Evolutionary conservation across 106 monocot species (phyloP), one percentile per base, ranked within the genome.

Genomic region (Dioscorea dumetorum): DNA sequence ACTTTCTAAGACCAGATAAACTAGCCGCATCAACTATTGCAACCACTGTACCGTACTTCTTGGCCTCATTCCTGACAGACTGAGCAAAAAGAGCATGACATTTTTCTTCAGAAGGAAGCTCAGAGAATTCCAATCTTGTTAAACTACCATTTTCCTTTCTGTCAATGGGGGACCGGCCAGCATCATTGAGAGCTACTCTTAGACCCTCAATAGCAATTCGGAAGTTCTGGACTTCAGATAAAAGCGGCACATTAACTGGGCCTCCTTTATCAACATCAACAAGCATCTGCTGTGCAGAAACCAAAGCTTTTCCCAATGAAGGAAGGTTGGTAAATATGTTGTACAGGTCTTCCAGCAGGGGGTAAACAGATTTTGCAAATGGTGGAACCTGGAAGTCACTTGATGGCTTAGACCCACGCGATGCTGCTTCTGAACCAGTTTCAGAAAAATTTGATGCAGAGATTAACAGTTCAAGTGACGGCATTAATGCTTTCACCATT

Each of bases 21-120:
- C 73, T 77, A 62, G 78, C 76, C 21, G 90, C 92, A 68, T 99
- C 89, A 22, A 92, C 85, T 75, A 99, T 50, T 32, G 86, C 97
- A 31, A 99, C 97, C 50, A 92, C 80, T 48, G 91, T 75, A 33
- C 78, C 92, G 53, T 79, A 90, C 35, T 77, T 89, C 62, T 57
- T 83, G 4, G 80, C 70, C 34, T 90, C 86, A 22, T 60, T 79
- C 78, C 70, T 83, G 21, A 99, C 61, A 17, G 82, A 70, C 57
- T 90, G 82, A 14, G 82, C 80, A 72, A 84, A 87, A 59, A 89
- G 78, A 67, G 66, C 83, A 54, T 88, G 77, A 50, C 81, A 81
- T 71, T 88, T 95, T 56, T 95, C 91, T 62, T 91, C 88, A 32
- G 76, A 67, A 35, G 88, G 17, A 31, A 95, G 95, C 14, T 84